Conservation (phyloP, 345 rosid genomes). For the Triadica sebifera region DNA sequence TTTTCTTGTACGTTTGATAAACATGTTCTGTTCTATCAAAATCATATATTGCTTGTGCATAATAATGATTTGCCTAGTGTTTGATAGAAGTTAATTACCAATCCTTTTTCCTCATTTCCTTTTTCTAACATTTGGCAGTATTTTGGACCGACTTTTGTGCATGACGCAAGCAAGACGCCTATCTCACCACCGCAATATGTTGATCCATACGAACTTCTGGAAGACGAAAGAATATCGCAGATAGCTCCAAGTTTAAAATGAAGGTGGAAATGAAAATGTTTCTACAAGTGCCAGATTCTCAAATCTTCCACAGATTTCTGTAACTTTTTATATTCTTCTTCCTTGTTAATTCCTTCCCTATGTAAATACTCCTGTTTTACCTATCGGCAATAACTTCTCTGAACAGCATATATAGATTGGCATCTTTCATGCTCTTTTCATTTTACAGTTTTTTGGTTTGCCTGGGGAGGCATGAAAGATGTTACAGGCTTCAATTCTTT, state of each 20-base stretch:
- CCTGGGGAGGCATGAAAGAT: neutral
- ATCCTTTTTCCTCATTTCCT: neutral
- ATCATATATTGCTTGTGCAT: neutral
- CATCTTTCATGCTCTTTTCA: neutral
- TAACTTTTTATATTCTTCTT: conserved; percentile 12
- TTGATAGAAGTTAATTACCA: neutral
- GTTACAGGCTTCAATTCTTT: neutral
- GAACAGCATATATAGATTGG: neutral
- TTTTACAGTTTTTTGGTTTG: neutral
- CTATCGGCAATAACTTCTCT: neutral
- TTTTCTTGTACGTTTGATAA: neutral
- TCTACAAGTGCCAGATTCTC: neutral
- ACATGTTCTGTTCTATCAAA: neutral
- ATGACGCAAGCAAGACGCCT: conserved; percentile 46
- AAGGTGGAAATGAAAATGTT: neutral
- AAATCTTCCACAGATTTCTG: neutral
- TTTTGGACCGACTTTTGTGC: conserved; percentile 72
- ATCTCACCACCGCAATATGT: conserved; percentile 54
- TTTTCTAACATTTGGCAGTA: conserved; percentile 36
- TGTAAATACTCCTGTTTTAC: conserved; percentile 12
- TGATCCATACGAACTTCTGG: conserved; percentile 70
- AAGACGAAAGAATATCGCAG: conserved; percentile 78
- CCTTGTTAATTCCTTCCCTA: neutral
- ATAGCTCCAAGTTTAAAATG: conserved; percentile 57
- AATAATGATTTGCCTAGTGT: neutral